Base-by-base conservation (phyloP, 768 basidiomycete species). In the Phaeolepiota aurea region DNA sequence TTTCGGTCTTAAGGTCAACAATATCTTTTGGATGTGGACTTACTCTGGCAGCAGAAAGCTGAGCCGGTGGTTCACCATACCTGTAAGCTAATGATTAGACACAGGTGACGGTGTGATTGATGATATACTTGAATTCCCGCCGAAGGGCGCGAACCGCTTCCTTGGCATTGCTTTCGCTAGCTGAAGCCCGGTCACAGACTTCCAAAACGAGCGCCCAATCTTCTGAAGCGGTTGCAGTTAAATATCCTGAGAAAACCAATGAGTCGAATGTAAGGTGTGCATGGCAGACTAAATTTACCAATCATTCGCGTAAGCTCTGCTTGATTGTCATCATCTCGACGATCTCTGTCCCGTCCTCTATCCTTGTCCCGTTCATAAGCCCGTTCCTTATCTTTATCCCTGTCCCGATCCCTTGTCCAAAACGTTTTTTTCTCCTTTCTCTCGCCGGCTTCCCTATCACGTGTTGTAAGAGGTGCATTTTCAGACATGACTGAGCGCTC, bases 151-250 rank as follows among this genome's bases (percentile, higher is more conserved):
- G 78, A 4, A 83, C 78, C 0, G 90, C 88, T 53, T 92, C 91
- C 55, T 85, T 91, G 7, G 87, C 86, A 40, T 79, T 79, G 5
- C 61, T 54, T 42, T 91, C 87, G 49, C 54, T 83, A 2, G 74
- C 59, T 1, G 85, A 86, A 3, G 87, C 85, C 22, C 86, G 69
- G 40, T 94, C 90, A 51, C 87, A 91, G 12, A 92, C 85, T 40
- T 90, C 87, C 37, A 90, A 67, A 0, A 92, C 83, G 20, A 89
- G 71, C 0, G 72, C 59, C 82, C 86, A 88, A 53, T 90, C 85
- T 54, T 90, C 87, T 2, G 87, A 82, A 1, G 81, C 71, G 0
- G 83, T 87, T 0, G 83, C 84, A 1, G 84, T 82, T 12, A 87
- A 65, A 51, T 74, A 87, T 0, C 82, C 85, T 87, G 34, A 15